A percentile compares a stretch with the other conserved stretches of the same genome.
Evolutionary conservation across 805 yeast genomes (phyloP).

Genomic region (Lachancea waltii): DNA sequence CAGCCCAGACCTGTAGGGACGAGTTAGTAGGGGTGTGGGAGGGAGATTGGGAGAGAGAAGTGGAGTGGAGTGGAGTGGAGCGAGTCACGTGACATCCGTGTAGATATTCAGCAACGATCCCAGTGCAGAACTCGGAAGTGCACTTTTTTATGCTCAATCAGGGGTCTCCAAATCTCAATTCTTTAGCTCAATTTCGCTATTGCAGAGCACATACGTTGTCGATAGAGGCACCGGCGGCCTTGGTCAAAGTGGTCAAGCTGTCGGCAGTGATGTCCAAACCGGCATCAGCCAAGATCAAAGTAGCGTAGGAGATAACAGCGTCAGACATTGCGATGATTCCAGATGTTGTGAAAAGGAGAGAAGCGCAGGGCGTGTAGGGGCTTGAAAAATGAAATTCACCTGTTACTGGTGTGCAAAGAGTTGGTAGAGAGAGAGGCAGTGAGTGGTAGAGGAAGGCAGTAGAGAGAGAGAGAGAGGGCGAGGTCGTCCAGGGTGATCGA

Average conservation of each 20-base stretch:
- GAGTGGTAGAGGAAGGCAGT: not conserved
- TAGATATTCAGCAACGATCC: too few relatives aligned
- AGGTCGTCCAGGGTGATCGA: not conserved
- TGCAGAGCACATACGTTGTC: conserved; percentile 41
- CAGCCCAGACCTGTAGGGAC: conserved; percentile 56
- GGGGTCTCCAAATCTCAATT: too few relatives aligned
- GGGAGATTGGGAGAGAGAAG: not conserved
- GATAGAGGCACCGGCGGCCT: conserved; percentile 73
- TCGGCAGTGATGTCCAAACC: conserved; percentile 87
- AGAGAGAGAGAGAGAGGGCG: not conserved
- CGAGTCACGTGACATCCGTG: not conserved
- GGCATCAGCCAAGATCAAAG: conserved; percentile 97
- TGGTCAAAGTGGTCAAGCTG: conserved; percentile 64
- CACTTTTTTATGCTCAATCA: too few relatives aligned
- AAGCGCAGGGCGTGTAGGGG: too few relatives aligned
- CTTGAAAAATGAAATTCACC: too few relatives aligned
- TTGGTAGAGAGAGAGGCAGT: not conserved
- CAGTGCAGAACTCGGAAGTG: too few relatives aligned
- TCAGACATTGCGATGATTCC: conserved; percentile 61
- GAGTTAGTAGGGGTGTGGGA: conserved; percentile 6
- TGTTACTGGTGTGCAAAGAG: too few relatives aligned
- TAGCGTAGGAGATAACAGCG: conserved; percentile 95
- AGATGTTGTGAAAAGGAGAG: not conserved
- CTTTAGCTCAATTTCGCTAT: too few relatives aligned
- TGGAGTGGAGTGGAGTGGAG: too few relatives aligned